Evolutionary conservation across 192 early-diverging fungal species (phyloP).

Genomic region (Entophlyctis luteolus): DNA sequence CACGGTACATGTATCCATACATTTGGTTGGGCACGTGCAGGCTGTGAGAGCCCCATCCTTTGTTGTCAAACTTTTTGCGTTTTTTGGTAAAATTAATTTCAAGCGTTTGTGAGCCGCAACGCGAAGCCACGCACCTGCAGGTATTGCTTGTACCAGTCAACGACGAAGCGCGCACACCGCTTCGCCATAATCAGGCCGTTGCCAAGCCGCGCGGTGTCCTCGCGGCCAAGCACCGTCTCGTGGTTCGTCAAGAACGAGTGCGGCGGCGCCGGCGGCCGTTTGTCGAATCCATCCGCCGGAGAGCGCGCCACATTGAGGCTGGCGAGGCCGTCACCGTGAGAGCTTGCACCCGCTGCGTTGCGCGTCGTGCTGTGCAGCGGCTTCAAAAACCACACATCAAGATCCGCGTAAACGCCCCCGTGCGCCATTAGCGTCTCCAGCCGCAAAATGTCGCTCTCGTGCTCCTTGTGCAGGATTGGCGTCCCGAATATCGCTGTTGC

Average conservation of each 20-base stretch:
- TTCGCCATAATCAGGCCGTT: conserved; percentile 47
- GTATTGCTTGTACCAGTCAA: conserved; percentile 48
- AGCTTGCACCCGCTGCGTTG: too few relatives aligned
- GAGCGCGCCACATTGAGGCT: too few relatives aligned
- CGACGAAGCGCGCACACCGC: conserved; percentile 42
- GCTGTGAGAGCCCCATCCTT: background rate
- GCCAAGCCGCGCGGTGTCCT: conserved; percentile 39
- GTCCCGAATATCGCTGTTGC: background rate
- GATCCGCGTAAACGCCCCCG: conserved; percentile 56
- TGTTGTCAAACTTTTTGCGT: background rate
- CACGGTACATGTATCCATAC: background rate
- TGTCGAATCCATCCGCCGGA: too few relatives aligned
- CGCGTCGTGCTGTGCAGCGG: conserved; percentile 34
- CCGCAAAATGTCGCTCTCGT: conserved; percentile 48
- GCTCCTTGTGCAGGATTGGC: conserved; percentile 5
- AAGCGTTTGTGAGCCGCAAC: too few relatives aligned
- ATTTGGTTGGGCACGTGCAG: background rate
- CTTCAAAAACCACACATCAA: conserved; percentile 47
- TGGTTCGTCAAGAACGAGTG: conserved; percentile 35
- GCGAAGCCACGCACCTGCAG: conserved; percentile 31
- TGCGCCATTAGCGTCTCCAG: conserved; percentile 35
- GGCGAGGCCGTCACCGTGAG: too few relatives aligned
- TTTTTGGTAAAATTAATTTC: too few relatives aligned
- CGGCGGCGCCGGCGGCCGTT: too few relatives aligned
- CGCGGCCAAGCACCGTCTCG: conserved; percentile 48